These are phyloP conservation scores for Aspergillus jensenii DNA, from an alignment of 2,329 filamentous ascomycete species.

Conservation along the genomic window DNA sequence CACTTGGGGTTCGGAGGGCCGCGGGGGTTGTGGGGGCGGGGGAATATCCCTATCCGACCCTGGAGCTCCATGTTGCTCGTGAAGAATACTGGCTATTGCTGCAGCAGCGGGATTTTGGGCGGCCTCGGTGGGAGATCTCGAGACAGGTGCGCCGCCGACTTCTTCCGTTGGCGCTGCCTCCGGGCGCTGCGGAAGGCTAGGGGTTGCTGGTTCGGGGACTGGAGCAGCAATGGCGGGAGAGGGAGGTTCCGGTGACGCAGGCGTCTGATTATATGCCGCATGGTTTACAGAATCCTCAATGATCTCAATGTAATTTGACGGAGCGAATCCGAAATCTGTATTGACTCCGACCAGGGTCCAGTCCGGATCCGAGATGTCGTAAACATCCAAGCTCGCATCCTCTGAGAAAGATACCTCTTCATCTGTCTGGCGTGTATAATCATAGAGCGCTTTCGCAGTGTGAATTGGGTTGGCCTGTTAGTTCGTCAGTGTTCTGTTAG, in stretches of 20 bases:
- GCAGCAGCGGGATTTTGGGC: conserved; percentile 55
- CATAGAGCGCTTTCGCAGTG: conserved; percentile 89
- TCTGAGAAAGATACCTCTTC: conserved; percentile 96
- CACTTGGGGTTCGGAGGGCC: conserved; percentile 67
- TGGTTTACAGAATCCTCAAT: conserved; percentile 35
- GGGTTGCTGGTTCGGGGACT: conserved; percentile 41
- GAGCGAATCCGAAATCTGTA: conserved; percentile 88
- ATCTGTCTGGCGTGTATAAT: conserved; percentile 95
- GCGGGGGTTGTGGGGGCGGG: conserved; percentile 42
- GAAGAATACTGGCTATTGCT: conserved; percentile 54
- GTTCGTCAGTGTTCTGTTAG: conserved; percentile 13
- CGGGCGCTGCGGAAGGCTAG: conserved; percentile 34
- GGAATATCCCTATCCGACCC: conserved; percentile 31
- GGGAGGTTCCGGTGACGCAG: conserved; percentile 23
- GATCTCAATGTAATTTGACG: conserved; percentile 91
- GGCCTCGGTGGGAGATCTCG: conserved; percentile 43
- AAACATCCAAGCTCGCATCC: conserved; percentile 78
- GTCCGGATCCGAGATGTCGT: conserved; percentile 87
- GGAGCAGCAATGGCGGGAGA: conserved; percentile 20
- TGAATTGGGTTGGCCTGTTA: conserved; percentile 63
- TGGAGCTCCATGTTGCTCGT: conserved; percentile 37
- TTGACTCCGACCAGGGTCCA: conserved; percentile 91
- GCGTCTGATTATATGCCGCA: conserved; percentile 49
- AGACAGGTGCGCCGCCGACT: conserved; percentile 22
- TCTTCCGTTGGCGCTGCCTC: conserved; percentile 25